Evolutionary conservation across 345 rosid species (phyloP).

Genomic region (Eucalyptus sp.): DNA sequence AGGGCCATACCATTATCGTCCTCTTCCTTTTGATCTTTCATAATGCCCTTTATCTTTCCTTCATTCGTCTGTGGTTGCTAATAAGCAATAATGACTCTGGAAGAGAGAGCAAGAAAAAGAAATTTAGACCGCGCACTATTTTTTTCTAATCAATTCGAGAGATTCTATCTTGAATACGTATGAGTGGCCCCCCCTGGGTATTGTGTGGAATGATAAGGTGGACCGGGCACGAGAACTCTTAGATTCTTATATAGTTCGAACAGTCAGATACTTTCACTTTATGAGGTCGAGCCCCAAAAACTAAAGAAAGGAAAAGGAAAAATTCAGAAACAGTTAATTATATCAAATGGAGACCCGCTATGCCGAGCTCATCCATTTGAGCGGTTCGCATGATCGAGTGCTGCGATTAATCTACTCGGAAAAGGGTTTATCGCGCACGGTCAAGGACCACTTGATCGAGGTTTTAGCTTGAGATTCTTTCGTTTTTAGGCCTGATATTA

Average conservation of each 20-base stretch:
- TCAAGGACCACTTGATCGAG: background rate
- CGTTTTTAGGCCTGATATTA: background rate
- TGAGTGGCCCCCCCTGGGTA: background rate
- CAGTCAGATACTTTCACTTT: background rate
- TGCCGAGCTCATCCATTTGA: background rate
- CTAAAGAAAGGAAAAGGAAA: background rate
- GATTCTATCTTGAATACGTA: background rate
- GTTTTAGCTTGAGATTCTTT: background rate
- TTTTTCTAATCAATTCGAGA: background rate
- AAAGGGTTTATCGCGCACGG: background rate
- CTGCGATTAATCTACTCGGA: background rate
- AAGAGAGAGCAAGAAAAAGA: background rate
- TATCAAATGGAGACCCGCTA: background rate
- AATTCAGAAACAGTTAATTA: background rate
- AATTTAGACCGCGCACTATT: background rate
- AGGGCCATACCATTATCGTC: slow-evolving; percentile 16
- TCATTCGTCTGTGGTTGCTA: slow-evolving; percentile 1
- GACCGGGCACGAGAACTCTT: background rate
- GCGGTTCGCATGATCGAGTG: background rate
- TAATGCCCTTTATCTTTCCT: background rate
- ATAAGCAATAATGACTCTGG: background rate
- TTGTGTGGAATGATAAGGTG: background rate
- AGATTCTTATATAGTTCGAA: background rate
- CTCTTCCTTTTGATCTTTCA: slow-evolving; percentile 6
- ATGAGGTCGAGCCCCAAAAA: background rate